Evolutionary conservation across 257 asterid genomes (phyloP), one percentile per base, ranked within the genome.

Genomic region (Coffea eugenioides): DNA sequence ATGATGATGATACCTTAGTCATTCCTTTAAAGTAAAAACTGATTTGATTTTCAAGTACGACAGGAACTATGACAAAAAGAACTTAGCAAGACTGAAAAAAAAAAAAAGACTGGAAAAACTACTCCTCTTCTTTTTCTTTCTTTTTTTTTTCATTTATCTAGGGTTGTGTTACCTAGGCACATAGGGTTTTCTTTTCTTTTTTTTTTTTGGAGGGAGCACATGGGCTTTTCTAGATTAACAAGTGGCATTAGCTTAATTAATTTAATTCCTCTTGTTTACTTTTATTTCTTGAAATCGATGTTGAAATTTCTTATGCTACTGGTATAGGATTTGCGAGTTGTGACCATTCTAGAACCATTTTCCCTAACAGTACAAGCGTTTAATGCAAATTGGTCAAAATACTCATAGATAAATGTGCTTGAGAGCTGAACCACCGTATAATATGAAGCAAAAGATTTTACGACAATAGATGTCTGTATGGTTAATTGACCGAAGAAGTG

Each of bases 261-360:
- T 31, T 66, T 25, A 20, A 4, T 15, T 13, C 18, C n/a, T 16
- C 2, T 7, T 2, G 8, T 34, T 68, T 67, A 6, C 20, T 5
- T 3, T 36, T 2, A 75, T 75, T 62, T 69, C 46, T 43, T 16
- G 41, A n/a, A n/a, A 36, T 8, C 57, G 27, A 61, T 20, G 54
- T 59, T 74, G 43, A 61, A 45, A 8, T 36, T 61, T 72, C 41
- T 39, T 71, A 41, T 13, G 13, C 23, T 65, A 8, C 18, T 9
- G 3, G 25, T 49, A 15, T 13, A 34, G 7, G 71, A 62, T 8
- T 56, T 57, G 56, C n/a, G 82, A 61, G 77, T 13, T 57, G 56
- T 41, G 82, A 61, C 82, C 27, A 16, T 73, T 73, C 75, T 73
- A 80, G 79, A 80, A 49, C 31, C 4, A 25, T 65, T 49, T 54